phyloP scores from a whole-genome alignment of 2,329 filamentous ascomycete species.

The Reticulascus tulasneorum region DNA sequence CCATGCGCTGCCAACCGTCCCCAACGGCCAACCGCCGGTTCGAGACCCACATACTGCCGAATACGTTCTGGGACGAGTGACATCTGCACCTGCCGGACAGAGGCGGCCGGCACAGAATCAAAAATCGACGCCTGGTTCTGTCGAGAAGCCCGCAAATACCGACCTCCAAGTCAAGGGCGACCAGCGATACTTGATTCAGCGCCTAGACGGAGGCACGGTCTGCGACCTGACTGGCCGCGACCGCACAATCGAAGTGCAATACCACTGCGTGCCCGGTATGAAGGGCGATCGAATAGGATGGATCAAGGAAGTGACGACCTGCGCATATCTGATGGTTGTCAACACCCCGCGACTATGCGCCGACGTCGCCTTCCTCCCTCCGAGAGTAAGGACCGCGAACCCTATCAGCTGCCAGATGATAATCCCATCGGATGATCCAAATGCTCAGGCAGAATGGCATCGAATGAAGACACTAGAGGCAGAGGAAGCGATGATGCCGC shows the following conservation, averaged over 20 bases:
- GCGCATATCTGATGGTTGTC: slow-evolving; percentile 88
- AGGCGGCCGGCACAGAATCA: slow-evolving; percentile 11
- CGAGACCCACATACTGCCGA: slow-evolving; percentile 73
- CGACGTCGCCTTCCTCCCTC: slow-evolving; percentile 81
- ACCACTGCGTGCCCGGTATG: slow-evolving; percentile 72
- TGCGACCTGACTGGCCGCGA: slow-evolving; percentile 83
- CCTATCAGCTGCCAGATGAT: slow-evolving; percentile 73
- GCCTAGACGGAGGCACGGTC: slow-evolving; percentile 70
- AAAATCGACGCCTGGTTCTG: slow-evolving; percentile 4
- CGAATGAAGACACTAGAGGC: slow-evolving; percentile 32
- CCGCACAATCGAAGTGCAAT: slow-evolving; percentile 79
- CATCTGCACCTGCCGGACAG: slow-evolving; percentile 11
- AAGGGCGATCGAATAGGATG: slow-evolving; percentile 75
- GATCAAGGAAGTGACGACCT: slow-evolving; percentile 91
- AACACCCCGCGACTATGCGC: slow-evolving; percentile 85
- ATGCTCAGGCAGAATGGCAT: slow-evolving; percentile 25
- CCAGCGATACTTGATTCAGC: slow-evolving; percentile 81
- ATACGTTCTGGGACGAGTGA: slow-evolving; percentile 69
- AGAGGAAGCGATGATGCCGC: slow-evolving; percentile 28
- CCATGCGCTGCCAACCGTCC: slow-evolving; percentile 68
- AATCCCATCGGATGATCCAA: slow-evolving; percentile 46
- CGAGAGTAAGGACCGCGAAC: slow-evolving; percentile 72
- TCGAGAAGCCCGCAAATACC: slow-evolving; percentile 37
- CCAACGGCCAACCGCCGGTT: slow-evolving; percentile 68
- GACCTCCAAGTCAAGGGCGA: slow-evolving; percentile 79